A percentile compares a stretch with the other conserved stretches of the same genome.
phyloP scores from a whole-genome alignment of 768 basidiomycete genomes.

The Lentinula aciculospora region DNA sequence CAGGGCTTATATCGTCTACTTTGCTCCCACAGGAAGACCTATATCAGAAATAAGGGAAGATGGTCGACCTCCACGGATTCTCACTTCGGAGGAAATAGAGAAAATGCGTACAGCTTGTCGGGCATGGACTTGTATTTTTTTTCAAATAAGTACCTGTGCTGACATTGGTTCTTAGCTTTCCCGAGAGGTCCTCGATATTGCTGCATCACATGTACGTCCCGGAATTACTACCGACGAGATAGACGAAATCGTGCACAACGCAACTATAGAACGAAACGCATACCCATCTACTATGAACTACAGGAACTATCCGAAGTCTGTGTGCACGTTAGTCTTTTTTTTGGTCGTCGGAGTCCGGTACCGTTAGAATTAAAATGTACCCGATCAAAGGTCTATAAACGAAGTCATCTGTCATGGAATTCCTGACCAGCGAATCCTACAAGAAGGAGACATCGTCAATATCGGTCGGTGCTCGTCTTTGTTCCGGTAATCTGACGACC shows the following conservation, averaged over 20 bases:
- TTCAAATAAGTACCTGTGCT: background rate
- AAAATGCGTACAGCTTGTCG: conserved; percentile 85
- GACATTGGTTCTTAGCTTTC: conserved; percentile 49
- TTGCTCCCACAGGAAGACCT: conserved; percentile 44
- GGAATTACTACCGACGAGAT: conserved; percentile 95
- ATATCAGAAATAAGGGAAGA: conserved; percentile 49
- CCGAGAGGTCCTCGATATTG: conserved; percentile 90
- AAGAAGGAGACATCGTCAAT: conserved; percentile 95
- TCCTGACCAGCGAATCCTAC: conserved; percentile 77
- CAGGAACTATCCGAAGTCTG: conserved; percentile 86
- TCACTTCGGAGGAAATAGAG: conserved; percentile 72
- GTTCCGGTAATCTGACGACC: conserved; percentile 13
- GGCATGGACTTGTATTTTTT: conserved; percentile 43
- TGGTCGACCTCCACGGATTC: conserved; percentile 60
- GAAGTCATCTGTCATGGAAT: conserved; percentile 98
- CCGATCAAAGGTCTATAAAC: conserved; percentile 69
- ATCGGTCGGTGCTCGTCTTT: conserved; percentile 65
- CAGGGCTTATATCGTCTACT: conserved; percentile 13
- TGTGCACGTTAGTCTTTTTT: conserved; percentile 77
- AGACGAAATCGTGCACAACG: conserved; percentile 90
- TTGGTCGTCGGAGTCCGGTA: background rate
- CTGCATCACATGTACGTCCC: conserved; percentile 80
- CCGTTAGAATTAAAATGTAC: background rate
- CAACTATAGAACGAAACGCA: conserved; percentile 80
- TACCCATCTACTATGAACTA: conserved; percentile 97